Percentiles rank a stretch among this genome's conserved stretches.
phyloP scores from a whole-genome alignment of 2,329 filamentous ascomycete genomes.

The Ophiostoma populinum region DNA sequence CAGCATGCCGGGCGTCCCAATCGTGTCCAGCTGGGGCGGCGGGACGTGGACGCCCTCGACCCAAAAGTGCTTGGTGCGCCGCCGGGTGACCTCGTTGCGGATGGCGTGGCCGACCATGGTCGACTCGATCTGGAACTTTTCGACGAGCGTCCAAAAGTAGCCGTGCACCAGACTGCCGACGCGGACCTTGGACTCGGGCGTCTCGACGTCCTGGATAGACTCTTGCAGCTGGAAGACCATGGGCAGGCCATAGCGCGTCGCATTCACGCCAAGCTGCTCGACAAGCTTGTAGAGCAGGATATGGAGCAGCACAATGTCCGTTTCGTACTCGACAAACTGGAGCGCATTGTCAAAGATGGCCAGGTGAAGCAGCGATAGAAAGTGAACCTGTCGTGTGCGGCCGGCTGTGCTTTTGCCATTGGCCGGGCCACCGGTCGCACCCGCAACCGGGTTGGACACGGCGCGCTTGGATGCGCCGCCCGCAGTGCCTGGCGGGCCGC shows the following conservation, averaged over 20 bases:
- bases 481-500: conserved; percentile 14
- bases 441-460: conserved; percentile 28
- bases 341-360: conserved; percentile 78
- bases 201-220: conserved; percentile 51
- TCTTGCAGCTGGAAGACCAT: conserved; percentile 85
- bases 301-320: conserved; percentile 62
- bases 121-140: conserved; percentile 60
- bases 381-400: conserved; percentile 44
- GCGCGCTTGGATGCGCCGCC: not conserved
- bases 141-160: conserved; percentile 67
- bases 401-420: conserved; percentile 7
- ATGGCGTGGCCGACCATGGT: conserved; percentile 54
- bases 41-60: conserved; percentile 57
- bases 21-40: conserved; percentile 42
- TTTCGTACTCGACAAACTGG: conserved; percentile 52
- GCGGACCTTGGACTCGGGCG: conserved; percentile 55
- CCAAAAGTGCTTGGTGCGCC: conserved; percentile 64
- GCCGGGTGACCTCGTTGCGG: conserved; percentile 56
- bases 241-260: conserved; percentile 58
- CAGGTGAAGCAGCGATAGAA: conserved; percentile 67
- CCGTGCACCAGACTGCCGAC: conserved; percentile 74
- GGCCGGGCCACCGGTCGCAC: conserved; percentile 34
- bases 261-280: conserved; percentile 65
- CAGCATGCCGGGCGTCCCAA: conserved; percentile 34
- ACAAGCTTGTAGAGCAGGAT: conserved; percentile 60